Evolutionary conservation across 1,284 basidiomycete species (phyloP).

Genomic region (Lignosus rhinocerotis): DNA sequence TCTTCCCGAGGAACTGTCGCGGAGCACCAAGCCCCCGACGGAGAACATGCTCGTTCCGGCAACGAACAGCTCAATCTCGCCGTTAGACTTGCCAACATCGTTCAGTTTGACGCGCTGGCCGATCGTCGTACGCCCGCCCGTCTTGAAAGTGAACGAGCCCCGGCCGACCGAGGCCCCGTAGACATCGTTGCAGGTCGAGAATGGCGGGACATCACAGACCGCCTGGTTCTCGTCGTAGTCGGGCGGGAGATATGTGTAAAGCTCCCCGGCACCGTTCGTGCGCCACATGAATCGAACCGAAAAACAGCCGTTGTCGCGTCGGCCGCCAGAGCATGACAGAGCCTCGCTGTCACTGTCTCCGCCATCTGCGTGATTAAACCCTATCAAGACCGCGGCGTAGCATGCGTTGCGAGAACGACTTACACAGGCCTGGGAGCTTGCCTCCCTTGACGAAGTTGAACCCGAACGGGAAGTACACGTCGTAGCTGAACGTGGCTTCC

Average conservation of each 20-base stretch:
- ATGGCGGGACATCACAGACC: slow-evolving; percentile 52
- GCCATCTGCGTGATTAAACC: slow-evolving; percentile 39
- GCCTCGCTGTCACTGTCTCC: slow-evolving; percentile 47
- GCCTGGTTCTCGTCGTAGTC: slow-evolving; percentile 58
- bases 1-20: slow-evolving; percentile 43
- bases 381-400: not conserved
- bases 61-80: slow-evolving; percentile 55
- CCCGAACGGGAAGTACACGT: slow-evolving; percentile 57
- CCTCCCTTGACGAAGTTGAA: slow-evolving; percentile 44
- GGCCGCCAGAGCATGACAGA: slow-evolving; percentile 52
- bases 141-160: slow-evolving; percentile 63
- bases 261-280: slow-evolving; percentile 51
- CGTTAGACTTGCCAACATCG: slow-evolving; percentile 59
- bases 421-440: slow-evolving; percentile 36
- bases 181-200: slow-evolving; percentile 58
- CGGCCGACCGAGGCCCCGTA: slow-evolving; percentile 76
- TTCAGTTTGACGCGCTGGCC: slow-evolving; percentile 65
- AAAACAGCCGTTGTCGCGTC: slow-evolving; percentile 47
- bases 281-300: slow-evolving; percentile 63
- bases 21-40: slow-evolving; percentile 51
- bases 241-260: slow-evolving; percentile 60
- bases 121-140: slow-evolving; percentile 64
- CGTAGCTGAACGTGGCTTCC: slow-evolving; percentile 56
- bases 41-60: slow-evolving; percentile 59
- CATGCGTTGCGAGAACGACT: slow-evolving; percentile 9